Evolutionary conservation across 2,329 filamentous ascomycete genomes (phyloP), one percentile per base, ranked within the genome.

Genomic region (Penicillium sp.): DNA sequence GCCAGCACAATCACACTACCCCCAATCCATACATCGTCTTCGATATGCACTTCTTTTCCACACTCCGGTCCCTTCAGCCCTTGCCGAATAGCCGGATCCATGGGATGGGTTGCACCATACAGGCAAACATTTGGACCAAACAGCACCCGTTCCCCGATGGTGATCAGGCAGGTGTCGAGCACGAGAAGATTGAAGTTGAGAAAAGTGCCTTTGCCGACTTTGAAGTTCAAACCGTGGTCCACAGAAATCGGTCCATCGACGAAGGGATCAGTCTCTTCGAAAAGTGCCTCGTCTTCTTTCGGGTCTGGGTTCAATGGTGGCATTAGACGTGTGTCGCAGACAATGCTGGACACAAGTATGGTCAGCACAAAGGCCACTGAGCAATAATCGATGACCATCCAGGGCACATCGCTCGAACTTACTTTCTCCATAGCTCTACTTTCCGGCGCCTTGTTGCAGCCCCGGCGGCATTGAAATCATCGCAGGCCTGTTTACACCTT

Each of bases 221-320:
- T 77, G 59, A 87, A 80, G 62, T 88, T 89, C 67, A 82, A 83
- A 1, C 86, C 86, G 55, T 88, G 88, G 66, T 88, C 86, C 34
- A 87, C 77, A 38, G 75, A 77, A 53, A 89, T 75, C 0, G 85
- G 84, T 0, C 85, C 81, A 61, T 88, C 85, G 35, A 88, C 80
- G 58, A 80, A 81, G 25, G 74, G 76, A 0, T 80, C 80, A 5
- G 65, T 64, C 12, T 60, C 60, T 6, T 63, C 53, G 16, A 68
- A 67, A 1, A 64, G 57, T 12, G 46, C 52, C 15, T 61, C 66
- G 10, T 68, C 64, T 50, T 59, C 57, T 48, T 60, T 59, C 1
- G 63, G 51, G 35, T 64, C 52, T 4, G 55, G 21, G 15, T 60
- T 46, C 4, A 61, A 42, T n/a, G 63, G 57, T 23, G 66, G 66